phyloP scores from a whole-genome alignment of 2,329 filamentous ascomycete genomes.

The Aspergillus pseudoterreus region DNA sequence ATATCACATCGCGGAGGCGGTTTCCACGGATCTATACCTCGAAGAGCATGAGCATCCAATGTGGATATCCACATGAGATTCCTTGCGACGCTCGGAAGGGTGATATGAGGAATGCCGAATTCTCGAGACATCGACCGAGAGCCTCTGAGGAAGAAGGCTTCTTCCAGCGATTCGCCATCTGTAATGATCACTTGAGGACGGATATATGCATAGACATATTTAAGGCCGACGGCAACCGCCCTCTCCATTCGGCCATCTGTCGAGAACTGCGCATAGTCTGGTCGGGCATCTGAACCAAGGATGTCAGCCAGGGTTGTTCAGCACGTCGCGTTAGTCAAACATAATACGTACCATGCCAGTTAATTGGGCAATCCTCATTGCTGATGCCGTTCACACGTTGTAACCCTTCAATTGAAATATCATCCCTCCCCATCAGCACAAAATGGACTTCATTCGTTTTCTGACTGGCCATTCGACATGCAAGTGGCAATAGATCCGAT shows the following conservation, averaged over 20 bases:
- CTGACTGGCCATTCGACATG: slow-evolving; percentile 76
- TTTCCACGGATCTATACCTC: slow-evolving; percentile 44
- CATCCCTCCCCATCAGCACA: slow-evolving; percentile 69
- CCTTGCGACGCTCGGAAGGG: slow-evolving; percentile 63
- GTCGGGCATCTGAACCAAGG: slow-evolving; percentile 60
- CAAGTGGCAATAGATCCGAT: slow-evolving; percentile 70
- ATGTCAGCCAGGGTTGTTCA: neutral
- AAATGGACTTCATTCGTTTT: slow-evolving; percentile 75
- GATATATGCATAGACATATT: slow-evolving; percentile 69
- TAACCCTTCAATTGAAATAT: slow-evolving; percentile 66
- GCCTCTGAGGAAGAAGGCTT: slow-evolving; percentile 62
- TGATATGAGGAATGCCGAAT: slow-evolving; percentile 63
- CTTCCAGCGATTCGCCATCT: slow-evolving; percentile 65
- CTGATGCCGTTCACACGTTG: slow-evolving; percentile 76
- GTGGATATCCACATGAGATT: slow-evolving; percentile 72
- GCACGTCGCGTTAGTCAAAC: slow-evolving; percentile 1
- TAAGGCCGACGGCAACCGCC: slow-evolving; percentile 62
- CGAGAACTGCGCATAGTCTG: slow-evolving; percentile 68
- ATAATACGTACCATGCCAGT: slow-evolving; percentile 50
- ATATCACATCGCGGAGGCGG: neutral
- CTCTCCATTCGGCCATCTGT: slow-evolving; percentile 66
- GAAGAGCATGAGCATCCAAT: slow-evolving; percentile 69
- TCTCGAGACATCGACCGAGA: slow-evolving; percentile 54
- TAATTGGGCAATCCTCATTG: slow-evolving; percentile 60
- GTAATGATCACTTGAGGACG: slow-evolving; percentile 73